Evolutionary conservation across 805 yeast genomes (phyloP), one percentile per base, ranked within the genome.

Genomic region (Tetrapisispora nanseiensis): DNA sequence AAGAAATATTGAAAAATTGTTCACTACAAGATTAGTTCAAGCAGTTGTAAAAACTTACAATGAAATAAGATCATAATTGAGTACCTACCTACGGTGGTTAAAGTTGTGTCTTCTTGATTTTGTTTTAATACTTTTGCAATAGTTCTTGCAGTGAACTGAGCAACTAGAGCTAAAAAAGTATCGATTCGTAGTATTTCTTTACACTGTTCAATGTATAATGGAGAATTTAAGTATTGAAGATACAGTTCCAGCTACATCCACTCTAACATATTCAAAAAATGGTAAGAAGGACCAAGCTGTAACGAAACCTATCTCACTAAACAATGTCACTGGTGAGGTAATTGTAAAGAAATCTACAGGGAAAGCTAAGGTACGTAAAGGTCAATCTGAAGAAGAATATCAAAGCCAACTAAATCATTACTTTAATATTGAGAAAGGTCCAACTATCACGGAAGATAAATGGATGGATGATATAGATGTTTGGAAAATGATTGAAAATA

Each of bases 341-440:
- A 46, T 62, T 2, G 74, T 72, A 4, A 58, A 62, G 28, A 72
- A 67, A 44, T 64, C 72, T 1, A 68, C 75, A 1, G 78, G 78
- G 0, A 63, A 68, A 42, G 54, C 58, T 3, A 72, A 69, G 42
- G 58, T 69, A 21, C 71, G 95, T 33, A 85, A 82, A 51, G 80
- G 78, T 0, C 96, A 86, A 55, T 54, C 81, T 0, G 78, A 76
- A 33, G 89, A 79, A 41, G 82, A 75, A 43, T 86, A 64, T 49
- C 62, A 55, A 27, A 54, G 45, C 8, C 90, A 86, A 58, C 63
- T 66, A 46, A 47, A 48, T 3, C 73, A 70, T 51, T 86, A 76
- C 54, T 61, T 60, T 47, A 37, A 50, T 0, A 55, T 50, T 9
- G 58, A 56, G 23, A 40, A 65, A 0, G 94, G 94, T 0, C 92